phyloP scores from a whole-genome alignment of 2,329 filamentous ascomycete species.

The Fusarium nodosum region DNA sequence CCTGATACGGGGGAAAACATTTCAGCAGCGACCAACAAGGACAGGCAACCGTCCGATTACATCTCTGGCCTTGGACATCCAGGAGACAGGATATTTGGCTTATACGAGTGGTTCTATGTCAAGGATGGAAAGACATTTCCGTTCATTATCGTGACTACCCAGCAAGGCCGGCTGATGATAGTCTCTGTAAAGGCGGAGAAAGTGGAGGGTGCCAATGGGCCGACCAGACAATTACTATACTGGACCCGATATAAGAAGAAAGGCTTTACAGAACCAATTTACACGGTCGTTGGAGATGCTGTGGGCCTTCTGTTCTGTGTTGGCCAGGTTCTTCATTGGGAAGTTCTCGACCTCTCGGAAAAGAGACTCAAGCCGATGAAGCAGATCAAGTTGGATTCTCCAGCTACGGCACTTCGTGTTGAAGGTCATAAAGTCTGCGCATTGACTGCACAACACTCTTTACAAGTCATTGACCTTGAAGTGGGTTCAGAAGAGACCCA shows the following conservation, averaged over 20 bases:
- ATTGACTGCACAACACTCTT: slow-evolving; percentile 67
- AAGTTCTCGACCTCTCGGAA: slow-evolving; percentile 64
- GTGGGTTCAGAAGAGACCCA: slow-evolving; percentile 53
- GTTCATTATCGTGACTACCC: slow-evolving; percentile 73
- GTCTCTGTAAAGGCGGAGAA: slow-evolving; percentile 61
- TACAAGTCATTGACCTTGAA: slow-evolving; percentile 67
- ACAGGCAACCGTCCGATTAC: slow-evolving; percentile 59
- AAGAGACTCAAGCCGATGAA: slow-evolving; percentile 65
- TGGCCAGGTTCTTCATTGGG: slow-evolving; percentile 68
- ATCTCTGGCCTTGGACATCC: slow-evolving; percentile 69
- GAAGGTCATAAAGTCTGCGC: slow-evolving; percentile 64
- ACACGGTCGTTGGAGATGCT: slow-evolving; percentile 67
- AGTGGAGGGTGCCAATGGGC: slow-evolving; percentile 29
- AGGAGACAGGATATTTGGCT: slow-evolving; percentile 70
- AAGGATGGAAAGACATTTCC: slow-evolving; percentile 70
- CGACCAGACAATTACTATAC: slow-evolving; percentile 58
- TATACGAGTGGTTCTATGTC: slow-evolving; percentile 74
- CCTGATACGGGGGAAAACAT: slow-evolving; percentile 66
- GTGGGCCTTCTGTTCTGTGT: slow-evolving; percentile 70
- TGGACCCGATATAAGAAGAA: slow-evolving; percentile 68
- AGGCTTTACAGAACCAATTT: slow-evolving; percentile 63
- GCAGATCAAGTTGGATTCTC: slow-evolving; percentile 65
- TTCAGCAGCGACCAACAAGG: slow-evolving; percentile 61
- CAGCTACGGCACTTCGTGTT: slow-evolving; percentile 64
- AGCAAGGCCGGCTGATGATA: slow-evolving; percentile 67